Percentiles rank a stretch among this genome's conserved stretches.
Conservation (phyloP, 768 basidiomycete species). For the Gelatoporia subvermispora region DNA sequence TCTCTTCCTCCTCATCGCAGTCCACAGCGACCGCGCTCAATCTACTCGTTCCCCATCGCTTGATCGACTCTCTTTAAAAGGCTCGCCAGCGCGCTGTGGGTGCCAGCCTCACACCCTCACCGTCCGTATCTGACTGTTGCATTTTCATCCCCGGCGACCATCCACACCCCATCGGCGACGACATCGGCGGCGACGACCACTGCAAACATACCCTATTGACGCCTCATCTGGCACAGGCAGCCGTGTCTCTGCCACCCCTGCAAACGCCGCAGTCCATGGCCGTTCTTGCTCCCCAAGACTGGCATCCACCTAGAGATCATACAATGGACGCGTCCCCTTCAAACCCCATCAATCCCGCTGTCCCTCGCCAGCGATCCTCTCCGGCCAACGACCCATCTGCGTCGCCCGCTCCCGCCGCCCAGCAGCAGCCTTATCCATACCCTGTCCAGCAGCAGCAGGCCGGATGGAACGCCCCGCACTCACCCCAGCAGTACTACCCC, state of each 20-base stretch:
- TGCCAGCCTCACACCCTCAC: constrained; percentile 10
- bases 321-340: constrained; percentile 51
- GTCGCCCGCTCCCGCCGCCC: constrained; percentile 26
- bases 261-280: constrained; percentile 50
- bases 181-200: too few relatives aligned
- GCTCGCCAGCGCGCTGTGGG: constrained; percentile 17
- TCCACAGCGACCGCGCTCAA: too few relatives aligned
- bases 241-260: constrained; percentile 9
- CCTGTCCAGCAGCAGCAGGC: constrained; percentile 71
- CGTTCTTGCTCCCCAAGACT: constrained; percentile 73
- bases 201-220: neutral
- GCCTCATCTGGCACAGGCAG: constrained; percentile 7
- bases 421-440: constrained; percentile 53
- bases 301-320: constrained; percentile 62
- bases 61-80: constrained; percentile 22
- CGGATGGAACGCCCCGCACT: constrained; percentile 62
- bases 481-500: constrained; percentile 72
- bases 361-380: constrained; percentile 55
- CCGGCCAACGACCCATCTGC: constrained; percentile 49
- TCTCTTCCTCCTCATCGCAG: constrained; percentile 1
- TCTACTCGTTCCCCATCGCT: neutral
- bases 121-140: constrained; percentile 18
- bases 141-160: constrained; percentile 7
- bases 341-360: constrained; percentile 31
- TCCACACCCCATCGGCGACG: neutral